Evolutionary conservation across 2,329 filamentous ascomycete species (phyloP), one percentile per base, ranked within the genome.

Genomic region (Paraconiothyrium brasiliense): DNA sequence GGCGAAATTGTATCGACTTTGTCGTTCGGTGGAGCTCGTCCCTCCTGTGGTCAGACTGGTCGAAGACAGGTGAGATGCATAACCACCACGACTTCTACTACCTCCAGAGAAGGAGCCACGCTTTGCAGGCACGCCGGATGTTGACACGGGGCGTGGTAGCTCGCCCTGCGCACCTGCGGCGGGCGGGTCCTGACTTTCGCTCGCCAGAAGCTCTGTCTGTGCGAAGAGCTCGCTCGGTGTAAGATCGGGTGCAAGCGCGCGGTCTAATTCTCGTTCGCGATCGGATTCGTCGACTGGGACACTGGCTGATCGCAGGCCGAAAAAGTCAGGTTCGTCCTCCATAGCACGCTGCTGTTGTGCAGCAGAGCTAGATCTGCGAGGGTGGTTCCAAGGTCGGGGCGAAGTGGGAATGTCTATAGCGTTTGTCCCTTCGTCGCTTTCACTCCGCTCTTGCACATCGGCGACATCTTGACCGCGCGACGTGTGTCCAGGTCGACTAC

Each of bases 401-500:
- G 90, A 92, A 1, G 89, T 82, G 0, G 90, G 90, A 46, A 93
- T 93, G 65, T 92, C 89, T 58, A 92, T 92, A 1, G 90, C 90
- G 22, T 84, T 88, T 0, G 87, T 87, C 3, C 86, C 86, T 59
- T 78, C 75, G 13, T 73, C 71, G 22, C 63, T 66, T 48, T 76
- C 72, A 35, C 68, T 72, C 13, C 64, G 62, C 57, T 76, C 73
- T 34, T 70, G 68, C 1, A 72, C 64, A 16, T 73, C 67, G 27
- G 60, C 66, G 4, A 71, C 54, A n/a, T 67, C 73, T 37, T 71
- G 71, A 54, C 71, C 66, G 72, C 70, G 65, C 65, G 74, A 62
- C 71, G 75, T 66, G 68, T 74, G 57, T 76, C 80, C 60, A 51
- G 69, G 58, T n/a, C 70, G 62, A 44, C 69, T 73, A 24, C 74